A percentile compares a stretch with the other conserved stretches of the same genome.
phyloP scores from a whole-genome alignment of 2,329 filamentous ascomycete genomes.

The Alternaria sp. region DNA sequence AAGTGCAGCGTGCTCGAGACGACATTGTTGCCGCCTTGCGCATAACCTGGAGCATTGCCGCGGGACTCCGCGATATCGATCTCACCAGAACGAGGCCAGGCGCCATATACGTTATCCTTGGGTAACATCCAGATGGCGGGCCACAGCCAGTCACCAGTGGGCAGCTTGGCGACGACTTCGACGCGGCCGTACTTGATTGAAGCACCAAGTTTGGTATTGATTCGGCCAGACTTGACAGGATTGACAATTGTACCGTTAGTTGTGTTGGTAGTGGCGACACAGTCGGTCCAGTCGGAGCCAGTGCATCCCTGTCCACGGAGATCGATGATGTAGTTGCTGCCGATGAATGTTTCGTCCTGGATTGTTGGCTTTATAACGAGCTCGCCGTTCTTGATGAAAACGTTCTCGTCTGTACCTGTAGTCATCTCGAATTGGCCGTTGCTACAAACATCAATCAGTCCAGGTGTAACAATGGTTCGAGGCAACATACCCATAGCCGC shows the following conservation, averaged over 20 bases:
- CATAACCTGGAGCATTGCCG: conserved; percentile 81
- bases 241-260: conserved; percentile 81
- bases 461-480: background rate
- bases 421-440: conserved; percentile 85
- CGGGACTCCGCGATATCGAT: conserved; percentile 84
- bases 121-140: conserved; percentile 93
- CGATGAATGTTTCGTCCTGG: conserved; percentile 72
- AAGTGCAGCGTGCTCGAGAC: conserved; percentile 82
- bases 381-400: conserved; percentile 73
- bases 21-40: conserved; percentile 81
- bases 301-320: conserved; percentile 74
- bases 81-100: conserved; percentile 81
- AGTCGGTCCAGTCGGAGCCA: conserved; percentile 66
- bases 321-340: conserved; percentile 72
- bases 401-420: conserved; percentile 75
- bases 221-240: conserved; percentile 78
- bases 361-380: conserved; percentile 81
- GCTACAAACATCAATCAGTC: conserved; percentile 55
- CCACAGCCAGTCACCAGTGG: conserved; percentile 86
- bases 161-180: conserved; percentile 79
- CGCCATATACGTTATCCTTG: conserved; percentile 73
- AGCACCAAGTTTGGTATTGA: conserved; percentile 75
- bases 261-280: conserved; percentile 75
- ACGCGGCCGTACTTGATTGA: conserved; percentile 82
- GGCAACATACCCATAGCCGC: conserved; percentile 74